These are phyloP conservation scores for Coriolopsis trogii DNA, from an alignment of 1,284 basidiomycete species.

Conservation along the genomic window DNA sequence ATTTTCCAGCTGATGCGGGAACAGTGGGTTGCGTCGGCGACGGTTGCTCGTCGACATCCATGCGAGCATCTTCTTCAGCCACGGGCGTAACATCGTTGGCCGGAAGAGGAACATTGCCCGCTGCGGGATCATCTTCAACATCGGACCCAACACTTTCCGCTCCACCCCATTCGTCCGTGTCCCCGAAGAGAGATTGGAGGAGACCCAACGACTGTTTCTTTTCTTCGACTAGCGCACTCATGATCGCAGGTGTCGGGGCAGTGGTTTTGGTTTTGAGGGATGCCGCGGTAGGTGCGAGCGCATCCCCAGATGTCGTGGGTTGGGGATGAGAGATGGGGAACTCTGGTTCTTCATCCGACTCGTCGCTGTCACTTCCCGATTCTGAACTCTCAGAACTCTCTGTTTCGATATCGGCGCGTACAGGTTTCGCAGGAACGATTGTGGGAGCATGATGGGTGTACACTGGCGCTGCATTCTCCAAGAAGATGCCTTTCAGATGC, in stretches of 20 bases:
- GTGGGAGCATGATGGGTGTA: neutral
- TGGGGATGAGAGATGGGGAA: slow-evolving; percentile 14
- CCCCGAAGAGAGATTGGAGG: slow-evolving; percentile 55
- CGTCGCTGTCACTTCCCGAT: too few relatives aligned
- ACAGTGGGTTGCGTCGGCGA: slow-evolving; percentile 1
- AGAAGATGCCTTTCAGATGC: slow-evolving; percentile 65
- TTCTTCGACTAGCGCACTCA: slow-evolving; percentile 47
- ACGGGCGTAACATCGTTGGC: slow-evolving; percentile 5
- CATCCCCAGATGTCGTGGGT: neutral
- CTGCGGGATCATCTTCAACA: slow-evolving; percentile 48
- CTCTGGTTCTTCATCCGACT: slow-evolving; percentile 11
- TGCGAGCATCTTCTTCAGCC: slow-evolving; percentile 24
- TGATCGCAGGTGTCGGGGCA: slow-evolving; percentile 5
- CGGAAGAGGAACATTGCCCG: neutral
- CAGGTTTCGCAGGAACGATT: neutral
- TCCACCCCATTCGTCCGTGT: slow-evolving; percentile 52
- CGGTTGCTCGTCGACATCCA: slow-evolving; percentile 16
- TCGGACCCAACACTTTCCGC: slow-evolving; percentile 55
- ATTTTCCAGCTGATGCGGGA: neutral
- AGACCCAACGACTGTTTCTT: slow-evolving; percentile 50
- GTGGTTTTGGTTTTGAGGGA: too few relatives aligned
- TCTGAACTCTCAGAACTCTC: neutral
- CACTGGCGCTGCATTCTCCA: slow-evolving; percentile 44
- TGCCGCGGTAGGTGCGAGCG: too few relatives aligned
- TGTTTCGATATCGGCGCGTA: neutral